Evolutionary conservation across 371 early-diverging fungal genomes (phyloP).

Genomic region (Mycotypha africana): DNA sequence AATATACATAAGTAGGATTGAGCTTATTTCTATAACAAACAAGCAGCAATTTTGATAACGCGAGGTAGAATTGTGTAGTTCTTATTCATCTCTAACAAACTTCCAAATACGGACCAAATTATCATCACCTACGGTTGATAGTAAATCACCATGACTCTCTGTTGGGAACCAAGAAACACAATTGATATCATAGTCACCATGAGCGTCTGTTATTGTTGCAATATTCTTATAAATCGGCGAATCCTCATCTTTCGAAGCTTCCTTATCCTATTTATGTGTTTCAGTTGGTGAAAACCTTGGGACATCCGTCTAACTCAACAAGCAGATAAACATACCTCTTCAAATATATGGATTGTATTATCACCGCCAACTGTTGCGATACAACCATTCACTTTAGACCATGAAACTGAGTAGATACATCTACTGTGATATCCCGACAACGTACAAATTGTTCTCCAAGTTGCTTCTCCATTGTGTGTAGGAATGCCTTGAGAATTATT

Average conservation of each 20-base stretch:
- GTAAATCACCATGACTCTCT: constrained; percentile 52
- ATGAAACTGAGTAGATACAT: constrained; percentile 90
- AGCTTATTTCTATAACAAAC: too few relatives aligned
- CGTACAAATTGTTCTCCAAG: constrained; percentile 66
- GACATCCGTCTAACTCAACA: too few relatives aligned
- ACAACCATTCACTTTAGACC: constrained; percentile 65
- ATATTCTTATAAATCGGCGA: constrained; percentile 30
- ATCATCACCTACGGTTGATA: constrained; percentile 90
- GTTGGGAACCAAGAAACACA: constrained; percentile 82
- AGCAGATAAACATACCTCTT: constrained; percentile 24
- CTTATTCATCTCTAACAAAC: constrained; percentile 18
- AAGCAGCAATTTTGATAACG: too few relatives aligned
- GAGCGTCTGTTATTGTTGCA: constrained; percentile 53
- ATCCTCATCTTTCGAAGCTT: constrained; percentile 16
- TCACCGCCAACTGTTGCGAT: constrained; percentile 87
- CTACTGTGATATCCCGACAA: constrained; percentile 68
- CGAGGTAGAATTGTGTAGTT: too few relatives aligned
- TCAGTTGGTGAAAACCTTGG: too few relatives aligned
- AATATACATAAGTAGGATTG: too few relatives aligned
- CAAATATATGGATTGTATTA: constrained; percentile 69
- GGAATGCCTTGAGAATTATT: constrained; percentile 39
- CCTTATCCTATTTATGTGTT: too few relatives aligned
- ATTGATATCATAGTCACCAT: constrained; percentile 85
- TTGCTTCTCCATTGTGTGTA: constrained; percentile 49
- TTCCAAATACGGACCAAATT: constrained; percentile 76